Conservation (phyloP, 768 basidiomycete species). For the Suillus subaureus region DNA sequence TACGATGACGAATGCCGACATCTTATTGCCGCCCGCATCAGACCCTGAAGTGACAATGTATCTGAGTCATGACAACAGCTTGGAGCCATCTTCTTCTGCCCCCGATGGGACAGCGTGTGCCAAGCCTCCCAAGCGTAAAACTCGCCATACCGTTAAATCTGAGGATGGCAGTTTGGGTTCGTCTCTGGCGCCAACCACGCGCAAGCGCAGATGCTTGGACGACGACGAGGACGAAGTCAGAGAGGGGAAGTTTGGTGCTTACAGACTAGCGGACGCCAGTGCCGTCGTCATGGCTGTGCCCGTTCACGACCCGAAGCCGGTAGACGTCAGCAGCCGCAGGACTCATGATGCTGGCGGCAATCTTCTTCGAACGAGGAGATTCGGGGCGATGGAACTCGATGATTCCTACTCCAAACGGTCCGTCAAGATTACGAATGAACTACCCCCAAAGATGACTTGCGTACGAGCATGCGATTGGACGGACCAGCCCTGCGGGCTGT, state of each 20-base stretch:
- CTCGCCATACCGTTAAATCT: background rate
- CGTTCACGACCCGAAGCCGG: background rate
- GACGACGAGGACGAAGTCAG: background rate
- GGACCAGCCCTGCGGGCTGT: background rate
- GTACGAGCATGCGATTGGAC: background rate
- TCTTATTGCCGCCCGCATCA: too few relatives aligned
- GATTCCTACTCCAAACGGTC: background rate
- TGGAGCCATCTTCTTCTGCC: background rate
- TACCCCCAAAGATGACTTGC: background rate
- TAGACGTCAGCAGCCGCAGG: background rate
- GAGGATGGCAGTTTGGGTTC: background rate
- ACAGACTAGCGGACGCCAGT: background rate
- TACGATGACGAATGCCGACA: background rate
- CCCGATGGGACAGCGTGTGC: too few relatives aligned
- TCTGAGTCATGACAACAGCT: too few relatives aligned
- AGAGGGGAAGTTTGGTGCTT: background rate
- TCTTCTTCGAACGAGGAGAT: background rate
- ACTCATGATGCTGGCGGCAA: background rate
- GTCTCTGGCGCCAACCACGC: too few relatives aligned
- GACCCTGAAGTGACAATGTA: background rate
- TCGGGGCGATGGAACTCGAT: background rate
- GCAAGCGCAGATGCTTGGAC: conserved; percentile 1
- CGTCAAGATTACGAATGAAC: background rate
- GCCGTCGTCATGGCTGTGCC: background rate
- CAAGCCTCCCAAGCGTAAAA: background rate